Conservation (phyloP, 306 rosid species). For the Fragaria iinumae region DNA sequence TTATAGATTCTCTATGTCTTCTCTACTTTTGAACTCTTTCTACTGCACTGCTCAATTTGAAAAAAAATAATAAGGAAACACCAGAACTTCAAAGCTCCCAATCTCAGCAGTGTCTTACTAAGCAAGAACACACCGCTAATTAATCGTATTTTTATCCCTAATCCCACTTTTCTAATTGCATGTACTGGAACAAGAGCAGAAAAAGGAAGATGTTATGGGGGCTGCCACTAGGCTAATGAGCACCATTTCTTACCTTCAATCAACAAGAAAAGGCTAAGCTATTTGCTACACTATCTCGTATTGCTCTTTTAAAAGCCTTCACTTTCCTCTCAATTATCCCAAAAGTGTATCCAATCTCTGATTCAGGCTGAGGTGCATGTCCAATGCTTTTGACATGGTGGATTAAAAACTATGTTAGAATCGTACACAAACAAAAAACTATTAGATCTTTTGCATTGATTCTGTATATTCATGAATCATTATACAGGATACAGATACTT, state of each 20-base stretch:
- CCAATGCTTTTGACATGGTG: constrained; percentile 32
- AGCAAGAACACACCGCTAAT: neutral
- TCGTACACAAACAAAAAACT: constrained; percentile 22
- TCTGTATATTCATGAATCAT: constrained; percentile 21
- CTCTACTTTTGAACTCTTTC: constrained; percentile 26
- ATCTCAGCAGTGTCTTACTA: neutral
- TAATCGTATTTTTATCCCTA: constrained; percentile 1
- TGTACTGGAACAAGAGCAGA: neutral
- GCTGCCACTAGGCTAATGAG: neutral
- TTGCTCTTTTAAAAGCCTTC: constrained; percentile 35
- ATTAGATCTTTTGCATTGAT: constrained; percentile 24
- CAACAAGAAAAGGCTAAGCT: constrained; percentile 35
- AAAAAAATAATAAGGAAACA: neutral
- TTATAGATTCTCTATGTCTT: constrained; percentile 46
- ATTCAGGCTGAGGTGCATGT: constrained; percentile 33
- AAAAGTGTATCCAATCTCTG: constrained; percentile 28
- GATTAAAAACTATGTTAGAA: constrained; percentile 14
- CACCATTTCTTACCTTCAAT: constrained; percentile 33
- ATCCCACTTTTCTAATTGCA: neutral
- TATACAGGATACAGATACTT: neutral
- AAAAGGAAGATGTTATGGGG: neutral
- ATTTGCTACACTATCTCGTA: constrained; percentile 27
- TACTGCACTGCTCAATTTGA: constrained; percentile 22
- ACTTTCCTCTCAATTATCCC: constrained; percentile 32
- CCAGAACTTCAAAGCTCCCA: constrained; percentile 10